Conservation (phyloP, 2,329 filamentous ascomycete species). For the Didymella arachidicola region DNA sequence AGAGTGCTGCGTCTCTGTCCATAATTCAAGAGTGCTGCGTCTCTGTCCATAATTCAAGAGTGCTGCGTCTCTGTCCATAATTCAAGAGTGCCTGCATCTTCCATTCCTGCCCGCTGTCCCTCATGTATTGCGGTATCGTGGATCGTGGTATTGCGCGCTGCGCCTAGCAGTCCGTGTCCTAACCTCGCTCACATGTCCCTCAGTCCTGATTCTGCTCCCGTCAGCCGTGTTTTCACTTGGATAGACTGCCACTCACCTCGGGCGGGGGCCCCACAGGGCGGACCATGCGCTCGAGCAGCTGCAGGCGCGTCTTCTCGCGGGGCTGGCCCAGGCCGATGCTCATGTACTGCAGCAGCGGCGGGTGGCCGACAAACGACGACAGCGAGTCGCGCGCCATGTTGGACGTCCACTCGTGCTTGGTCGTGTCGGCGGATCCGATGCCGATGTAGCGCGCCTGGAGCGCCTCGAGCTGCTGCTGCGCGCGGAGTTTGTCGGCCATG, state of each 20-base stretch:
- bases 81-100: no score
- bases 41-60: no score
- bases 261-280: conserved; percentile 71
- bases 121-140: no score
- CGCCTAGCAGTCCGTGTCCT: neutral
- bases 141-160: no score
- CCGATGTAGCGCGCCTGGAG: conserved; percentile 96
- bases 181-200: neutral
- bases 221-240: no score
- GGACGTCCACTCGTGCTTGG: conserved; percentile 95
- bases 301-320: conserved; percentile 77
- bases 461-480: conserved; percentile 95
- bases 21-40: no score
- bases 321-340: conserved; percentile 87
- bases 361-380: conserved; percentile 87
- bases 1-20: no score
- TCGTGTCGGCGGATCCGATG: conserved; percentile 95
- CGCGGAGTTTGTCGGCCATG: conserved; percentile 94
- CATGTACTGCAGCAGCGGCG: conserved; percentile 87
- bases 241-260: conserved; percentile 65
- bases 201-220: conserved; percentile 11
- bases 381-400: conserved; percentile 96
- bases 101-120: no score
- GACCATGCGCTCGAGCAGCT: conserved; percentile 79
- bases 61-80: no score